Percentiles rank a stretch among this genome's conserved stretches.
phyloP scores from a whole-genome alignment of 2,329 filamentous ascomycete species.

The Talaromyces sp. region DNA sequence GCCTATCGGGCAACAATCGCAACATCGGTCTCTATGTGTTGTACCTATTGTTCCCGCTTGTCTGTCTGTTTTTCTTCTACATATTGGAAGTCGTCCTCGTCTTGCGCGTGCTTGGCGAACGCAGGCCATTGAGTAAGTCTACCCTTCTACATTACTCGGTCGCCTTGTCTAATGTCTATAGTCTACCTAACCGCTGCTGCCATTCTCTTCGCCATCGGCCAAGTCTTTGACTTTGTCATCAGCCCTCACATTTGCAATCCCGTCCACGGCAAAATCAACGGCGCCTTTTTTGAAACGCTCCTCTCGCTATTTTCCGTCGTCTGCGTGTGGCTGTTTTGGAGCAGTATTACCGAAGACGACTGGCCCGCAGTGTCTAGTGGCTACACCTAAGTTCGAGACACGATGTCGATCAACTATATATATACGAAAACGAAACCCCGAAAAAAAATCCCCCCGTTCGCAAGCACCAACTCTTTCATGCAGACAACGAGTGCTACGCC shows the following conservation, averaged over 20 bases:
- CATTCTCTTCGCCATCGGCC: constrained; percentile 82
- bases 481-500: neutral
- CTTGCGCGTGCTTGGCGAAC: constrained; percentile 79
- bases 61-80: constrained; percentile 88
- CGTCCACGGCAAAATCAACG: constrained; percentile 82
- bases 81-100: constrained; percentile 80
- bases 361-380: constrained; percentile 64
- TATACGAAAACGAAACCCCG: neutral
- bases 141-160: neutral
- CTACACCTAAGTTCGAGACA: constrained; percentile 27
- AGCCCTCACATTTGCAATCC: constrained; percentile 87
- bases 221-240: constrained; percentile 94
- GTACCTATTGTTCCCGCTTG: constrained; percentile 82
- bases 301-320: constrained; percentile 85
- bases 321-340: constrained; percentile 93
- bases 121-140: constrained; percentile 74
- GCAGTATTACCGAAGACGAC: constrained; percentile 97
- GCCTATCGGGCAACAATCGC: constrained; percentile 56
- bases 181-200: constrained; percentile 72
- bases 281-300: constrained; percentile 84
- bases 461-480: neutral
- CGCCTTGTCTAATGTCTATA: constrained; percentile 25
- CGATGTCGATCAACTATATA: neutral
- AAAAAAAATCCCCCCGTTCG: neutral
- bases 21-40: constrained; percentile 88